phyloP scores from a whole-genome alignment of 768 basidiomycete genomes.

The Kwoniella sp. region DNA sequence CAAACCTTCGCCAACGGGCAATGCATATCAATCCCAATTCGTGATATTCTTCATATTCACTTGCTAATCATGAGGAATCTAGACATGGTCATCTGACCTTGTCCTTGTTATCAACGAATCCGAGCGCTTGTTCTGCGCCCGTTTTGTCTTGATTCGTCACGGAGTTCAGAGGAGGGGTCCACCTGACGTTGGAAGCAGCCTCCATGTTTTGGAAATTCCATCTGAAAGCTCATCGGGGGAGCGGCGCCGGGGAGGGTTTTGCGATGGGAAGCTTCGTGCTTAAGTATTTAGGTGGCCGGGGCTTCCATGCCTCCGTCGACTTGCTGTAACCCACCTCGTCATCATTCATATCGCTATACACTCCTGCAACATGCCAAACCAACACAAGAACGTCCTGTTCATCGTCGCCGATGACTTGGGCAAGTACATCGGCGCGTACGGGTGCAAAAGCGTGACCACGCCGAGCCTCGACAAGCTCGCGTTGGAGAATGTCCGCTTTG shows the following conservation, averaged over 20 bases:
- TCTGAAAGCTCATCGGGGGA: no score
- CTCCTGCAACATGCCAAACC: not conserved
- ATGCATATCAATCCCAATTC: no score
- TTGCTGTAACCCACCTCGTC: no score
- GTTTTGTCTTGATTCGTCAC: not conserved
- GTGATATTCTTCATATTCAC: not conserved
- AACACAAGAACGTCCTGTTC: slow-evolving; percentile 23
- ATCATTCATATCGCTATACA: no score
- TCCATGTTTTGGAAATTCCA: no score
- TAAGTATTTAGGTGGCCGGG: no score
- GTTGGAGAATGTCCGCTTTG: slow-evolving; percentile 21
- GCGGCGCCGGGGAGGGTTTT: no score
- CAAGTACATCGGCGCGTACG: slow-evolving; percentile 29
- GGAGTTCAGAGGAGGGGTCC: no score
- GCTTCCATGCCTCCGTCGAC: no score
- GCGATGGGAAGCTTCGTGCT: no score
- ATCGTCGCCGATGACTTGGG: slow-evolving; percentile 36
- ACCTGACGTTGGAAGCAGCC: not conserved
- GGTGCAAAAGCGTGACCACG: slow-evolving; percentile 13
- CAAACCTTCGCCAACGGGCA: no score
- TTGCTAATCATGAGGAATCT: not conserved
- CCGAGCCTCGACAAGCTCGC: slow-evolving; percentile 30
- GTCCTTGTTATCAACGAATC: not conserved
- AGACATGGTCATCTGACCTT: not conserved
- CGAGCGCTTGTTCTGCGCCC: not conserved